These are phyloP conservation scores for Alternaria brassicae DNA, from an alignment of 2,329 filamentous ascomycete genomes.

Conservation along the genomic window DNA sequence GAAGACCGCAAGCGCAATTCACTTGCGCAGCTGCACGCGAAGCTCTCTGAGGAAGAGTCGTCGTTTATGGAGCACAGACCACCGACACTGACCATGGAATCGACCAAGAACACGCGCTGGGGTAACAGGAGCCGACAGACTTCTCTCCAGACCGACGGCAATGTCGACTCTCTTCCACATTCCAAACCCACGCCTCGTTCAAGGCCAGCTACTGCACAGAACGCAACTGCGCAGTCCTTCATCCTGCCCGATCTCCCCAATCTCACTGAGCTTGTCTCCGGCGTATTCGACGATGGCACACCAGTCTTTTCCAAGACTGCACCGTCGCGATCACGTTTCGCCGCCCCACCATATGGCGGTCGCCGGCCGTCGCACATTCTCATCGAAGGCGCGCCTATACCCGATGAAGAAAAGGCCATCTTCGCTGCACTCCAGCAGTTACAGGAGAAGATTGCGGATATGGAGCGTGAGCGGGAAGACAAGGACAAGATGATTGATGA, in stretches of 20 bases:
- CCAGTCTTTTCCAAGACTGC: conserved; percentile 62
- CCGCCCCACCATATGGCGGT: conserved; percentile 51
- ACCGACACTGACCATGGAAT: conserved; percentile 49
- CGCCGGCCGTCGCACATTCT: conserved; percentile 52
- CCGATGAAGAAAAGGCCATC: conserved; percentile 68
- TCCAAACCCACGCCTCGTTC: conserved; percentile 34
- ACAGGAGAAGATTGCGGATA: conserved; percentile 63
- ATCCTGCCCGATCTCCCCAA: conserved; percentile 67
- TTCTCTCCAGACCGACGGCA: conserved; percentile 47
- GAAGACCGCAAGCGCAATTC: conserved; percentile 55
- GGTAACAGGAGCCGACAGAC: conserved; percentile 53
- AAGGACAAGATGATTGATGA: conserved; percentile 58
- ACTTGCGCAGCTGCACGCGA: conserved; percentile 64
- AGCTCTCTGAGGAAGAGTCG: conserved; percentile 61
- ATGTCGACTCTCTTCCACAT: conserved; percentile 31
- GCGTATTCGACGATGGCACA: conserved; percentile 64
- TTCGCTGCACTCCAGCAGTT: conserved; percentile 66
- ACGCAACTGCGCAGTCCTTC: conserved; percentile 65
- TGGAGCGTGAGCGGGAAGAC: conserved; percentile 64
- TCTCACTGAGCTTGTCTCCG: conserved; percentile 67
- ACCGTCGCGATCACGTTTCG: conserved; percentile 63
- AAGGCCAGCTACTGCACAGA: conserved; percentile 54
- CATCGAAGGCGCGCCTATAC: conserved; percentile 63
- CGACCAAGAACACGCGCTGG: conserved; percentile 64
- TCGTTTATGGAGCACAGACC: conserved; percentile 61